These are phyloP conservation scores for Russula emetica DNA, from an alignment of 768 basidiomycete species.

Conservation along the genomic window DNA sequence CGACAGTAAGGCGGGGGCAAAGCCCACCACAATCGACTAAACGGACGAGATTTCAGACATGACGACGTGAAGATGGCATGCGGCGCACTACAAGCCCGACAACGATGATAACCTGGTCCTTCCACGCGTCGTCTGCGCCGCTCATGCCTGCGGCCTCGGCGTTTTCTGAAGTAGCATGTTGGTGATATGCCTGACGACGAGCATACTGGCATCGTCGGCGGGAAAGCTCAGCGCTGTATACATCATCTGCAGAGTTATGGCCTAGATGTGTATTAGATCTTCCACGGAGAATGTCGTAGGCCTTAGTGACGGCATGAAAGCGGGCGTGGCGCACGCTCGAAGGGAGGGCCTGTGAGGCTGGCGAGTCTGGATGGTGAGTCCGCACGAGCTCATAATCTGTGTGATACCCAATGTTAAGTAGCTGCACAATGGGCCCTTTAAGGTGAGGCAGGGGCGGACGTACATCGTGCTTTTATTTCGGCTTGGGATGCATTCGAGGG, in stretches of 20 bases:
- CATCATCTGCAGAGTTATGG: constrained; percentile 36
- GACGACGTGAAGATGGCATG: not conserved
- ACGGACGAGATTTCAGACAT: not conserved
- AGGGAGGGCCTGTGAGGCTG: constrained; percentile 40
- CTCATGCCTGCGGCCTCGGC: constrained; percentile 22
- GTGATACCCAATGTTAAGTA: not conserved
- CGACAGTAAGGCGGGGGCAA: constrained; percentile 44
- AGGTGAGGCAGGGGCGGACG: constrained; percentile 31
- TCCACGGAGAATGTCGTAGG: constrained; percentile 57
- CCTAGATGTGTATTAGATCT: constrained; percentile 28
- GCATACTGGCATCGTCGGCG: constrained; percentile 42
- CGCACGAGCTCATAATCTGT: constrained; percentile 73
- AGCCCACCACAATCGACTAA: constrained; percentile 44
- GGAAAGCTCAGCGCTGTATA: constrained; percentile 49
- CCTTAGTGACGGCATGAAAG: constrained; percentile 60
- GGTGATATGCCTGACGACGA: constrained; percentile 35
- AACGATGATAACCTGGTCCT: constrained; percentile 47
- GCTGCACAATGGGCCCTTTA: not conserved
- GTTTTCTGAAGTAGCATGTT: constrained; percentile 23
- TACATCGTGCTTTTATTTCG: constrained; percentile 67
- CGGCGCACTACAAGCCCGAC: constrained; percentile 47
- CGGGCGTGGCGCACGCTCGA: constrained; percentile 49
- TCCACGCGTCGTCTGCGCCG: constrained; percentile 44
- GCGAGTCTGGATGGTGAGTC: constrained; percentile 66
- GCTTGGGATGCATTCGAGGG: constrained; percentile 48